phyloP scores from a whole-genome alignment of 495 filamentous ascomycete species.

The Tuber aestivum region DNA sequence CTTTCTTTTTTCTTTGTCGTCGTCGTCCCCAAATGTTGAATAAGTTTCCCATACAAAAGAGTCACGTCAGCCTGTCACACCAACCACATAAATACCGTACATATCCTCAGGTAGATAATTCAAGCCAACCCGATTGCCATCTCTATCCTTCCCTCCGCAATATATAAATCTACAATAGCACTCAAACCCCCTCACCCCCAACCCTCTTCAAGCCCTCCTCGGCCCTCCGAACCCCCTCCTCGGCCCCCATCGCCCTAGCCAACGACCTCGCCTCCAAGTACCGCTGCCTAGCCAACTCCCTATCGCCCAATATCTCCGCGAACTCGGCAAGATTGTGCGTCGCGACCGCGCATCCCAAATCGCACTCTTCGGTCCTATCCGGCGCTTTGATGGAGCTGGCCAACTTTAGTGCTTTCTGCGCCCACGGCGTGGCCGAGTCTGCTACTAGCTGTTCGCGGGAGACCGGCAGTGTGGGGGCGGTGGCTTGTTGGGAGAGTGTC shows the following conservation, averaged over 20 bases:
- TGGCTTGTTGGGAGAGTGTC: conserved; percentile 58
- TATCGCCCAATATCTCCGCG: conserved; percentile 61
- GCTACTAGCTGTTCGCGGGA: conserved; percentile 53
- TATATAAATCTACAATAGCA: neutral
- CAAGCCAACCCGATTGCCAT: neutral
- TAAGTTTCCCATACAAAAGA: neutral
- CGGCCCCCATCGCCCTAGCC: conserved; percentile 58
- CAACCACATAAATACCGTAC: neutral
- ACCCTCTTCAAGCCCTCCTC: conserved; percentile 55
- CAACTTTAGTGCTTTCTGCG: conserved; percentile 62
- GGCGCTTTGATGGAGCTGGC: conserved; percentile 53
- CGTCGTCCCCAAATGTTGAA: neutral
- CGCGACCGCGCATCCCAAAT: conserved; percentile 76
- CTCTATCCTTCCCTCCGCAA: neutral
- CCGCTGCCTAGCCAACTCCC: conserved; percentile 56
- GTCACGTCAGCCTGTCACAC: neutral
- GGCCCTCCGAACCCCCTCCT: conserved; percentile 58
- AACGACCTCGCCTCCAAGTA: conserved; percentile 61
- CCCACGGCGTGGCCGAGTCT: conserved; percentile 62
- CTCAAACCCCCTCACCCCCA: neutral
- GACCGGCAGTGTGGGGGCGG: conserved; percentile 45
- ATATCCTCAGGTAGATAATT: neutral
- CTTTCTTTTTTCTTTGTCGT: neutral
- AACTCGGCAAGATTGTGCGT: conserved; percentile 81
- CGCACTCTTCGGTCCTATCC: conserved; percentile 71